Evolutionary conservation across 176 grass and related monocot genomes (phyloP), one percentile per base, ranked within the genome.

Genomic region (Avena sativa): DNA sequence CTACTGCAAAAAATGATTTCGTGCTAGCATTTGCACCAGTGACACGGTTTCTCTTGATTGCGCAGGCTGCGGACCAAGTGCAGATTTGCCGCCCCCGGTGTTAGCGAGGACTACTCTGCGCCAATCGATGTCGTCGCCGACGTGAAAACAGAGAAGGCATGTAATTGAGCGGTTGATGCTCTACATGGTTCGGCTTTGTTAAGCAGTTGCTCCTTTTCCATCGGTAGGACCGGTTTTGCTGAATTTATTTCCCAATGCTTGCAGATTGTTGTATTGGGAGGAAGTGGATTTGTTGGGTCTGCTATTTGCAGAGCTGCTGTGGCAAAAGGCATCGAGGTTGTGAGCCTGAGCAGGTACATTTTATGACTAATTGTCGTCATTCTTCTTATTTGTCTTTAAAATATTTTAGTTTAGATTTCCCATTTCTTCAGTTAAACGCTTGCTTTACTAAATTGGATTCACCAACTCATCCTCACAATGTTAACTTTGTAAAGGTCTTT

Each of bases 201-300:
- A 72, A 52, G 5, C n/a, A 81, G 32, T 12, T 6, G 6, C 44
- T 67, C 6, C 53, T 51, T 86, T 84, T 63, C 4, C 17, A 23
- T 38, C 16, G 3, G 51, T 48, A 67, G 46, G 28, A 9, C 55
- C 36, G 19, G 72, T 16, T 40, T 55, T 74, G 47, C 52, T 81
- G 82, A 91, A 65, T 53, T 78, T 63, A 2, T 10, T 88, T 89
- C 13, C 2, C 28, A n/a, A 51, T 26, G 47, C 36, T 44, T 77
- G 82, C 86, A 98, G 94, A 96, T 99, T 86, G 90, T 96, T 84
- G 88, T 96, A 69, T 90, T 96, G 82, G 97, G 94, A 48, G 97
- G 94, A 69, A 96, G 82, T 51, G 97, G 92, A 49, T 99, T 99
- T 88, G 97, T 94, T 40, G 97, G 97, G 59, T 96, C 97, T 51